Evolutionary conservation across 306 rosid species (phyloP), one percentile per base, ranked within the genome.

Genomic region (Geum urbanum): DNA sequence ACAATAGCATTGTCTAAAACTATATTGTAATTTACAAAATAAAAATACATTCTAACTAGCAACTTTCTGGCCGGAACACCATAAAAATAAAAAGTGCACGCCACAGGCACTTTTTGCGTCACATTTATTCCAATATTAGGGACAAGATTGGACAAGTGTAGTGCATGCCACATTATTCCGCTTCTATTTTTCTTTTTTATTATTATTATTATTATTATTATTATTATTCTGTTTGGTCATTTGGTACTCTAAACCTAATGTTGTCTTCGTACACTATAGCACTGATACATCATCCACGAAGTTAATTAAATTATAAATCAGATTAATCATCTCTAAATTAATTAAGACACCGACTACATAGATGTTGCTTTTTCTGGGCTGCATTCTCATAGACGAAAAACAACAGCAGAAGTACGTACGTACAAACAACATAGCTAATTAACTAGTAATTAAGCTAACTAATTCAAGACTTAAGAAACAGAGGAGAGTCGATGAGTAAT

Each of bases 401-500:
- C 8, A 24, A 0, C 12, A 18, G 41, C 13, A 27, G 10, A 32
- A 24, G 15, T 5, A 32, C 37, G 15, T 5, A 32, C 37, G 37
- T 32, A 32, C 37, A 32, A 4, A 32, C 37, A 32, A 32, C 37
- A 32, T 32, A 32, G 37, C 37, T 32, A 32, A 32, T 32, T 32
- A 32, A 32, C 37, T 32, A 56, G 40, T 24, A 56, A 58, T 32
- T n/a, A 56, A 56, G 5, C 37, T 47, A 47, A 12, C 51, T 22
- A 46, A 47, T 6, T 7, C 1, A 35, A 27, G 2, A 19, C 6
- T 53, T 20, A 71, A 63, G 44, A 54, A 6, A 32, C 39, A 66
- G 80, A 75, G 71, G 43, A 72, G 60, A 44, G 52, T 66, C 27
- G 41, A 10, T 40, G n/a, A 57, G 46, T 53, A n/a, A n/a, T 15